A percentile compares a stretch with the other conserved stretches of the same genome.
phyloP scores from a whole-genome alignment of 2,329 filamentous ascomycete species.

The Colletotrichum lentis region DNA sequence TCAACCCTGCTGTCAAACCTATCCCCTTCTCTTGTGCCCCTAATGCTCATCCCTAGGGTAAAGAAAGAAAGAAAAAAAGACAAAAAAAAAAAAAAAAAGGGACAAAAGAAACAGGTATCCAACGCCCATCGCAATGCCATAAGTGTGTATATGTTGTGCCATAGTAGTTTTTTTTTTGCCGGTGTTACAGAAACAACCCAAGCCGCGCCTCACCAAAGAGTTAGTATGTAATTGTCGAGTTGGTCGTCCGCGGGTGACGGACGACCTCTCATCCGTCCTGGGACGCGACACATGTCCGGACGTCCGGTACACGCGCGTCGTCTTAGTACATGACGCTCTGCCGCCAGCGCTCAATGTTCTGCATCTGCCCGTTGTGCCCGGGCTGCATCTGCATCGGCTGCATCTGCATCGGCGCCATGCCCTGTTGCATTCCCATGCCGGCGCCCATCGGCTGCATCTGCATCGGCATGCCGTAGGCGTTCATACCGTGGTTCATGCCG shows the following conservation, averaged over 20 bases:
- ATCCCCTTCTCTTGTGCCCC: neutral
- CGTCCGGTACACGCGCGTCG: neutral
- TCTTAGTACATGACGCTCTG: constrained; percentile 49
- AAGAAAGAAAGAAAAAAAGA: too few relatives aligned
- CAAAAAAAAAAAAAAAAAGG: neutral
- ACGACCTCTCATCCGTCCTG: too few relatives aligned
- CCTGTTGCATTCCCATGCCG: constrained; percentile 36
- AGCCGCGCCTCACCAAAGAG: neutral
- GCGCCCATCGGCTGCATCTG: constrained; percentile 34
- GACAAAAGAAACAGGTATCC: constrained; percentile 25
- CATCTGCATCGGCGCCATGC: constrained; percentile 40
- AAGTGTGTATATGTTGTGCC: constrained; percentile 14
- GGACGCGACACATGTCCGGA: neutral
- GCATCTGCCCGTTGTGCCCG: constrained; percentile 37
- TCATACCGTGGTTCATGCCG: constrained; percentile 38
- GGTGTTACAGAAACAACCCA: constrained; percentile 2
- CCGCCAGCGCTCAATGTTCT: constrained; percentile 50
- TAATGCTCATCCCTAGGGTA: too few relatives aligned
- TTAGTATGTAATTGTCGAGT: neutral
- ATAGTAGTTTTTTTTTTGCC: neutral
- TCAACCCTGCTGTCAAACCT: neutral
- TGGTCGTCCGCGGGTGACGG: neutral
- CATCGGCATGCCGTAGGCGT: constrained; percentile 40
- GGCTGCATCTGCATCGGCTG: constrained; percentile 34
- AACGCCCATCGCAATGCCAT: constrained; percentile 35